phyloP scores from a whole-genome alignment of 2,329 filamentous ascomycete genomes.

The Botrytis medusae region DNA sequence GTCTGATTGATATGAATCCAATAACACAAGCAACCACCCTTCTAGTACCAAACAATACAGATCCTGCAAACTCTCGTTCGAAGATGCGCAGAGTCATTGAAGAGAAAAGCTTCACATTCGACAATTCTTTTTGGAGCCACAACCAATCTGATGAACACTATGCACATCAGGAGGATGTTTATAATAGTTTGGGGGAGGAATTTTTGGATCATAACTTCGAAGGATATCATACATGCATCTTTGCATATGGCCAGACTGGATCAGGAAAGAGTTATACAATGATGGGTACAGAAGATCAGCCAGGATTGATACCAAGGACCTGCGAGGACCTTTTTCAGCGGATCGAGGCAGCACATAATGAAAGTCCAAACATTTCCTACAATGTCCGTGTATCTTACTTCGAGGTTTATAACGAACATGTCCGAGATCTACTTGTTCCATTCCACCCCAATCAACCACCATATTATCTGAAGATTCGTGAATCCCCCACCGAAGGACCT shows the following conservation, averaged over 20 bases:
- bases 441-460: conserved; percentile 68
- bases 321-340: conserved; percentile 95
- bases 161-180: conserved; percentile 88
- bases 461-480: conserved; percentile 94
- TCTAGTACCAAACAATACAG: conserved; percentile 61
- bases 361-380: conserved; percentile 90
- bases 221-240: conserved; percentile 98
- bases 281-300: conserved; percentile 86
- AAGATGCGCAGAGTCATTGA: conserved; percentile 75
- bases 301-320: conserved; percentile 89
- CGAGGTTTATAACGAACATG: conserved; percentile 99
- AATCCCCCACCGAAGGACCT: conserved; percentile 90
- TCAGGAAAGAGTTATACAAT: conserved; percentile 98
- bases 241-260: conserved; percentile 96
- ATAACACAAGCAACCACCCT: conserved; percentile 81
- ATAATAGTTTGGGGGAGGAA: conserved; percentile 90
- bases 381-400: conserved; percentile 98
- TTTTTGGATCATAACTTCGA: conserved; percentile 99
- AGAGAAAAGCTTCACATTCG: conserved; percentile 91
- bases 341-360: conserved; percentile 71
- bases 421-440: conserved; percentile 86
- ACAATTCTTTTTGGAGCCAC: conserved; percentile 98
- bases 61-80: conserved; percentile 54
- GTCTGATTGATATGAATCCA: conserved; percentile 90
- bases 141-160: conserved; percentile 77